Percentiles rank a stretch among this genome's conserved stretches.
phyloP scores from a whole-genome alignment of 208 protist species.

The Leishmania arabica region DNA sequence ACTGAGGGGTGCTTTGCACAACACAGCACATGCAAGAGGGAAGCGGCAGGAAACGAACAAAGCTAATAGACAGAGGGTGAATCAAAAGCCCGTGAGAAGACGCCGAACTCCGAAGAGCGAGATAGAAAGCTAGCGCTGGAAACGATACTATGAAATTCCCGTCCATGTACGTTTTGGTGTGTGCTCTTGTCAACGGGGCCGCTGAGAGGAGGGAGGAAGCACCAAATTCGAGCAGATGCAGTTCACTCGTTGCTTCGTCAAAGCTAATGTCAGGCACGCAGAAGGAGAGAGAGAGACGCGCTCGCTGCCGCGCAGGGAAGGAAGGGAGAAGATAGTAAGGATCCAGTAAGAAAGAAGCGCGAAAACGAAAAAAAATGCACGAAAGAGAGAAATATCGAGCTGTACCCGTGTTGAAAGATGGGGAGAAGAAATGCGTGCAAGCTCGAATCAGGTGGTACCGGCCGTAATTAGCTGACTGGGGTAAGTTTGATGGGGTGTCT shows the following conservation, averaged over 20 bases:
- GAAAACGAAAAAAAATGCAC: not conserved
- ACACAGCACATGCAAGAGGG: not conserved
- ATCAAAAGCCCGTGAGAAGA: not conserved
- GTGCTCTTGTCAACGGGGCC: not conserved
- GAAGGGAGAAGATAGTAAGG: not conserved
- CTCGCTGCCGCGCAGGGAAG: not conserved
- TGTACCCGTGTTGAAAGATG: not conserved
- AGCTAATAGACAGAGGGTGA: not conserved
- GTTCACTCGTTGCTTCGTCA: not conserved
- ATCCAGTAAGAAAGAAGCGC: not conserved
- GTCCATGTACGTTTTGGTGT: not conserved
- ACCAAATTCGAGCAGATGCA: not conserved
- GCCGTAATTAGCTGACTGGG: not conserved
- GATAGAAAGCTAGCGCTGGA: not conserved
- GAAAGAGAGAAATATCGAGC: not conserved
- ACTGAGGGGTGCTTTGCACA: not conserved
- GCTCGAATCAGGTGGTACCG: not conserved
- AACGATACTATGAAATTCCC: not conserved
- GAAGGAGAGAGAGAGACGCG: not conserved
- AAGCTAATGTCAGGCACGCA: not conserved
- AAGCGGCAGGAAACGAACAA: not conserved
- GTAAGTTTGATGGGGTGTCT: not conserved
- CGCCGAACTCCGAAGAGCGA: not conserved
- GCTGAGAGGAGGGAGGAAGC: not conserved
- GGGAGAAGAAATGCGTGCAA: not conserved